Conservation (phyloP, 169 alveolate species). For the Plasmodium reichenowi region DNA sequence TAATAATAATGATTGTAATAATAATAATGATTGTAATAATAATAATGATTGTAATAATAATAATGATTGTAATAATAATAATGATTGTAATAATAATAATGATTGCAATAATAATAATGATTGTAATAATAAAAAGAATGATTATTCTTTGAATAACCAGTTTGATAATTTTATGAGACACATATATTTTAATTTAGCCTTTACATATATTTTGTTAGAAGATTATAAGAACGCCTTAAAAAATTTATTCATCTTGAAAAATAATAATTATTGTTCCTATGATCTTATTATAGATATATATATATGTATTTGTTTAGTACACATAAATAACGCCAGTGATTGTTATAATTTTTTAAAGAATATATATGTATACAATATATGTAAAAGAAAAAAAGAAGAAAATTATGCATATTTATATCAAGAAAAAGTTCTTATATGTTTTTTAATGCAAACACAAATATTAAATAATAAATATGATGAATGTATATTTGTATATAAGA, state of each 20-base stretch:
- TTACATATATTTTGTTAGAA: constrained; percentile 61
- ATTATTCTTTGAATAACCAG: neutral
- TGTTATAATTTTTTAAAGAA: constrained; percentile 55
- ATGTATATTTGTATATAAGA: constrained; percentile 36
- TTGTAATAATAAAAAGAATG: neutral
- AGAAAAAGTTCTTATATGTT: constrained; percentile 39
- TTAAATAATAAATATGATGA: constrained; percentile 67
- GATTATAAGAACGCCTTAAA: constrained; percentile 66
- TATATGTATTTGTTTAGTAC: constrained; percentile 15
- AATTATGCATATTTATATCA: neutral
- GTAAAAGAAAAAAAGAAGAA: neutral
- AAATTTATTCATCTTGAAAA: constrained; percentile 12
- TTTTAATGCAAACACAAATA: constrained; percentile 71
- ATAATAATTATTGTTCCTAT: neutral
- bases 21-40: no score
- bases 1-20: neutral
- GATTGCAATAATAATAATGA: no score
- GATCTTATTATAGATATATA: constrained; percentile 42
- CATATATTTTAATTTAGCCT: constrained; percentile 59
- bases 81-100: no score
- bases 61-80: neutral
- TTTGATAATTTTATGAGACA: constrained; percentile 60
- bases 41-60: neutral
- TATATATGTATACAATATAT: constrained; percentile 8
- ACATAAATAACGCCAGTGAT: constrained; percentile 22